Conservation (phyloP, 2,329 filamentous ascomycete species). For the Pezicula neosporulosa region DNA sequence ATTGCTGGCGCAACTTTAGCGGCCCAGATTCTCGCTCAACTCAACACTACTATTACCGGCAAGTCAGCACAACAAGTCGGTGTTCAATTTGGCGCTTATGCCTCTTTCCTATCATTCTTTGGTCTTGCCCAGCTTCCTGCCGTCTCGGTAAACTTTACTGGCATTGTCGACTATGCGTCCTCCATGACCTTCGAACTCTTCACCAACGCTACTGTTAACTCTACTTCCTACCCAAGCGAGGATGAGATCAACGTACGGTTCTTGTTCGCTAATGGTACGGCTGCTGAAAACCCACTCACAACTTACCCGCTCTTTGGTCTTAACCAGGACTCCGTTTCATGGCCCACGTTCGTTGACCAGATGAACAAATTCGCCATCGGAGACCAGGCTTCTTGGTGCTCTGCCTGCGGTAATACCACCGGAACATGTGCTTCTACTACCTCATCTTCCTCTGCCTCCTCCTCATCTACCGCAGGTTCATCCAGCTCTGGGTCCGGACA, state of each 20-base stretch:
- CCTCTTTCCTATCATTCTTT: conserved; percentile 60
- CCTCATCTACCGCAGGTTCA: conserved; percentile 19
- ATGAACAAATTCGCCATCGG: conserved; percentile 66
- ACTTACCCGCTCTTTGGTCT: conserved; percentile 60
- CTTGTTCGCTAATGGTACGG: conserved; percentile 57
- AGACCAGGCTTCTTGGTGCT: conserved; percentile 69
- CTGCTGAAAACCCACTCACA: conserved; percentile 35
- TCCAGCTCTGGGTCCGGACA: conserved; percentile 19
- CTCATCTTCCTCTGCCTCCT: conserved; percentile 22
- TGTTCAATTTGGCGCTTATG: conserved; percentile 60
- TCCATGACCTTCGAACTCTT: conserved; percentile 76
- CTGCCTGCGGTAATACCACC: conserved; percentile 68
- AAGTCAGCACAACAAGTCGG: conserved; percentile 41
- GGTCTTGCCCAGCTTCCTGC: conserved; percentile 50
- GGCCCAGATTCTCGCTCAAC: conserved; percentile 48
- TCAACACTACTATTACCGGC: conserved; percentile 47
- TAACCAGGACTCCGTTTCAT: conserved; percentile 53
- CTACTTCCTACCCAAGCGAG: conserved; percentile 42
- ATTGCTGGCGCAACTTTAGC: conserved; percentile 56
- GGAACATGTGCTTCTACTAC: conserved; percentile 57
- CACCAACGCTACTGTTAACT: conserved; percentile 45
- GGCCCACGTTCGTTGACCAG: conserved; percentile 61
- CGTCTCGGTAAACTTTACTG: conserved; percentile 61
- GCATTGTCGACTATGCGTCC: conserved; percentile 80
- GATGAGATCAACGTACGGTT: conserved; percentile 56